A percentile compares a stretch with the other conserved stretches of the same genome.
phyloP scores from a whole-genome alignment of 768 basidiomycete genomes.

The Tulasnella sp. region DNA sequence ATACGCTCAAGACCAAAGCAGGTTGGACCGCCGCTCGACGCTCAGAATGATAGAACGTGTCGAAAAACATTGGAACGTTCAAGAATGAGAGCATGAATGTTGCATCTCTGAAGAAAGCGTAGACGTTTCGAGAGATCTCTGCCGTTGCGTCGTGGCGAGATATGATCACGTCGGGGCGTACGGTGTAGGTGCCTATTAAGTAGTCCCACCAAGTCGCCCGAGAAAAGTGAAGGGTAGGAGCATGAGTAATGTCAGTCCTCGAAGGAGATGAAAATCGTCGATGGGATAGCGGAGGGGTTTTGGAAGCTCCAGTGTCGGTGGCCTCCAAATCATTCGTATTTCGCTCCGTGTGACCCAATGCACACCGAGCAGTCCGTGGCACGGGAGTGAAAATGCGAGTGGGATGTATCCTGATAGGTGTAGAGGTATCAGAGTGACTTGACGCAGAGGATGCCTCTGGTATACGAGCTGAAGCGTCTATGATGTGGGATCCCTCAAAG shows the following conservation, averaged over 20 bases:
- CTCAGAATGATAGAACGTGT: constrained; percentile 10
- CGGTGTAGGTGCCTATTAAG: neutral
- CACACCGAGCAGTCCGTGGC: too few relatives aligned
- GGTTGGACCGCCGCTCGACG: constrained; percentile 14
- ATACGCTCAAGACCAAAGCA: constrained; percentile 3
- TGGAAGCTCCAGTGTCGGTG: too few relatives aligned
- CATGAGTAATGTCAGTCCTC: neutral
- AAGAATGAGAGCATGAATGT: constrained; percentile 16
- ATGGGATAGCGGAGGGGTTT: too few relatives aligned
- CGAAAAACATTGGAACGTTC: constrained; percentile 15
- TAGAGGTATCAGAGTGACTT: too few relatives aligned
- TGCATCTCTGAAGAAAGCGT: constrained; percentile 6
- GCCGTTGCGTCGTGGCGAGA: neutral
- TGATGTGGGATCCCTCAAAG: too few relatives aligned
- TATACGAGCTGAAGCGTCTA: too few relatives aligned
- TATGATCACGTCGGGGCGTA: neutral
- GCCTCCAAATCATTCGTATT: too few relatives aligned
- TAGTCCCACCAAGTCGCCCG: constrained; percentile 17
- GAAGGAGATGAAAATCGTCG: too few relatives aligned
- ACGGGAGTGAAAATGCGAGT: too few relatives aligned
- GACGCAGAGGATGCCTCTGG: too few relatives aligned
- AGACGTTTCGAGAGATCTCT: neutral
- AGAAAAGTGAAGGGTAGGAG: constrained; percentile 10
- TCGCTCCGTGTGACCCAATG: too few relatives aligned
- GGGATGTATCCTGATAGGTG: too few relatives aligned